These are phyloP conservation scores for Vaccinium darrowii DNA, from an alignment of 148 eudicot genomes.

Conservation along the genomic window DNA sequence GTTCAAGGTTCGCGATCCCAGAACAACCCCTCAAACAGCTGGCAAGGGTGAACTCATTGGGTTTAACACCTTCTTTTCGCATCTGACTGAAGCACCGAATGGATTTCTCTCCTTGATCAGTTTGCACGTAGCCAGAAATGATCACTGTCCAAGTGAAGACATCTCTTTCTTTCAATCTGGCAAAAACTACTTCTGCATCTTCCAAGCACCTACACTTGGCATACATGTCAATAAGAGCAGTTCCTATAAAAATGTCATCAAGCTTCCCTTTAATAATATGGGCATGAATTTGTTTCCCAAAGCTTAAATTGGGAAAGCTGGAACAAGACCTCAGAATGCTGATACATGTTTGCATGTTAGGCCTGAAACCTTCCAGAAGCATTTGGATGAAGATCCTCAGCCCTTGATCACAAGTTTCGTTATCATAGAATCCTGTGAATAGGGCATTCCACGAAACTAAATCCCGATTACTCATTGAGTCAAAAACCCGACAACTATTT, in stretches of 20 bases:
- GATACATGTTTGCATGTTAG: conserved; percentile 36
- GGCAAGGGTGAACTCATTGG: conserved; percentile 47
- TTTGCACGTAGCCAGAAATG: conserved; percentile 40
- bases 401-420: conserved; percentile 31
- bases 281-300: conserved; percentile 51
- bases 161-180: conserved; percentile 32
- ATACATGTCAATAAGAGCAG: conserved; percentile 50
- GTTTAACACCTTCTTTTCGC: conserved; percentile 38
- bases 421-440: conserved; percentile 41
- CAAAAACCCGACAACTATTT: conserved; percentile 34
- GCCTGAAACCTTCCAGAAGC: conserved; percentile 43
- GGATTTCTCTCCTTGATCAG: conserved; percentile 43
- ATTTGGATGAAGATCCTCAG: conserved; percentile 29
- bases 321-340: conserved; percentile 43
- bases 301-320: conserved; percentile 22
- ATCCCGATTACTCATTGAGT: conserved; percentile 32
- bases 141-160: conserved; percentile 41
- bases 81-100: conserved; percentile 36
- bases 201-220: conserved; percentile 36
- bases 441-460: conserved; percentile 49
- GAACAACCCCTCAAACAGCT: conserved; percentile 45
- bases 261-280: conserved; percentile 29
- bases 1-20: conserved; percentile 34
- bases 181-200: conserved; percentile 29
- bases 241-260: conserved; percentile 29